These are phyloP conservation scores for Alternaria alternata DNA, from an alignment of 2,329 filamentous ascomycete genomes.

Conservation along the genomic window DNA sequence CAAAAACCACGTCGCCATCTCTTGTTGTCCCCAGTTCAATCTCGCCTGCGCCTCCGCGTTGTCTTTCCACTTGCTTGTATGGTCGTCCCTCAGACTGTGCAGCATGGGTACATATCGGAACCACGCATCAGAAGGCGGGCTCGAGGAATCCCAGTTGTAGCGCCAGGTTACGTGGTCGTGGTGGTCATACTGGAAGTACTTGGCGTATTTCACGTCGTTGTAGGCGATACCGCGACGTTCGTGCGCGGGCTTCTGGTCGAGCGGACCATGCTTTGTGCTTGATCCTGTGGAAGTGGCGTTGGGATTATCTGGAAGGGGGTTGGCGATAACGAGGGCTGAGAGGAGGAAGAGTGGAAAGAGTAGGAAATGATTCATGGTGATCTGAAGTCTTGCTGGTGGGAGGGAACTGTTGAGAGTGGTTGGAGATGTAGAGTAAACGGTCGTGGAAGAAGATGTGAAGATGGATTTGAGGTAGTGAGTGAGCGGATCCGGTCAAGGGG, in stretches of 20 bases:
- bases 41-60: slow-evolving; percentile 21
- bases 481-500: neutral
- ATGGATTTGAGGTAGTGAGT: neutral
- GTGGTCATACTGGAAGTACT: slow-evolving; percentile 54
- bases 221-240: slow-evolving; percentile 68
- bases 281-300: neutral
- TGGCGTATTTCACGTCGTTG: slow-evolving; percentile 64
- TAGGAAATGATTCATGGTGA: neutral
- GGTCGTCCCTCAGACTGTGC: slow-evolving; percentile 19
- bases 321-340: neutral
- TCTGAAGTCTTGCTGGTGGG: neutral
- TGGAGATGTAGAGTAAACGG: neutral
- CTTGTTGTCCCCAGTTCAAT: neutral
- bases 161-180: slow-evolving; percentile 61
- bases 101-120: slow-evolving; percentile 69
- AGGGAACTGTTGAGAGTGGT: neutral
- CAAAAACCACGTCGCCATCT: slow-evolving; percentile 31
- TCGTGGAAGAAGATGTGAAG: neutral
- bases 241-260: slow-evolving; percentile 49
- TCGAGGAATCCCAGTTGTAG: slow-evolving; percentile 71
- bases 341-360: neutral
- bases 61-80: slow-evolving; percentile 28
- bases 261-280: neutral
- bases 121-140: slow-evolving; percentile 43
- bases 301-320: neutral